phyloP scores from a whole-genome alignment of 169 alveolate species.

The Prorocentrum cordatum region DNA sequence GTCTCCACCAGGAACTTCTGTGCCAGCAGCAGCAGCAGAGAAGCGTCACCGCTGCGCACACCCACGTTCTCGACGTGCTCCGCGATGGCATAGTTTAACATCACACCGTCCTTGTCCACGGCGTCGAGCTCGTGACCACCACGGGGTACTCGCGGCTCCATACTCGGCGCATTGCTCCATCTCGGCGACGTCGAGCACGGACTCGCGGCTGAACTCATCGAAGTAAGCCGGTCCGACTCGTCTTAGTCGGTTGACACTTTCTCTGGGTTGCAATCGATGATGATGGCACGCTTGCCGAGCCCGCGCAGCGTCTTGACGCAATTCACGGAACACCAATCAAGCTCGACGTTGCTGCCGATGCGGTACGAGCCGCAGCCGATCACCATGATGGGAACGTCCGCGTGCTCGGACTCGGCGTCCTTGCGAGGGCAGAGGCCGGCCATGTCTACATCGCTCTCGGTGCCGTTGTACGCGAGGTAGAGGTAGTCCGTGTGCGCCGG shows the following conservation, averaged over 20 bases:
- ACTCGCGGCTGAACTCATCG: slow-evolving; percentile 54
- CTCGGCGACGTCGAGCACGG: slow-evolving; percentile 22
- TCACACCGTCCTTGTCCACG: slow-evolving; percentile 79
- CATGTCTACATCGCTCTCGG: slow-evolving; percentile 23
- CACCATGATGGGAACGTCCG: slow-evolving; percentile 71
- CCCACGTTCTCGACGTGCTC: slow-evolving; percentile 88
- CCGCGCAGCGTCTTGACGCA: slow-evolving; percentile 79
- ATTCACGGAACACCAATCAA: slow-evolving; percentile 85
- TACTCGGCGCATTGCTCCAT: slow-evolving; percentile 68
- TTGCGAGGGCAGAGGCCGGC: slow-evolving; percentile 18
- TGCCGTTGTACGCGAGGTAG: slow-evolving; percentile 81
- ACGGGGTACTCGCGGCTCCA: slow-evolving; percentile 83
- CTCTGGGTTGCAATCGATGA: slow-evolving; percentile 86
- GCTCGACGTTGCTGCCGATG: slow-evolving; percentile 83
- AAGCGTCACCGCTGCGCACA: slow-evolving; percentile 87
- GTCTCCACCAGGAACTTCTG: slow-evolving; percentile 85
- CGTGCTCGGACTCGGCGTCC: not conserved
- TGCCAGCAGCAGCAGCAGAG: slow-evolving; percentile 83
- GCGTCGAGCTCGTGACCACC: slow-evolving; percentile 84
- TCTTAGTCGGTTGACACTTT: slow-evolving; percentile 86
- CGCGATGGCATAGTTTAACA: slow-evolving; percentile 83
- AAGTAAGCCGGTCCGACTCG: slow-evolving; percentile 77
- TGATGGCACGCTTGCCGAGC: slow-evolving; percentile 72
- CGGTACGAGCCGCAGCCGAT: slow-evolving; percentile 85
- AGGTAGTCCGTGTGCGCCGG: slow-evolving; percentile 84